These are phyloP conservation scores for Peltaster fructicola DNA, from an alignment of 2,329 filamentous ascomycete species.

Conservation along the genomic window DNA sequence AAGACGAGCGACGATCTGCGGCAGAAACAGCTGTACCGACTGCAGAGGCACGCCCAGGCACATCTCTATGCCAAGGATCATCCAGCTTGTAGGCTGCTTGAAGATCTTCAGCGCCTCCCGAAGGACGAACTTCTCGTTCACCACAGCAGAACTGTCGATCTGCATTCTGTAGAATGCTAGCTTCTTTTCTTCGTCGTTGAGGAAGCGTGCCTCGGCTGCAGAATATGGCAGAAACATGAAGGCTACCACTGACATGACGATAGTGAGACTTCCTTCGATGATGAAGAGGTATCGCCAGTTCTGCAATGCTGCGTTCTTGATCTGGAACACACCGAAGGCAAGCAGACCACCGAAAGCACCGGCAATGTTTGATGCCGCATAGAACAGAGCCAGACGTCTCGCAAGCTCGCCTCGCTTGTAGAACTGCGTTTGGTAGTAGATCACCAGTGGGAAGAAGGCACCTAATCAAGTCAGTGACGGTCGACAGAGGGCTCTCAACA, in stretches of 20 bases:
- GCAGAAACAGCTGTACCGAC: slow-evolving; percentile 39
- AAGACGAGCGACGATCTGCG: slow-evolving; percentile 37
- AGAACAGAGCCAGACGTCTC: slow-evolving; percentile 53
- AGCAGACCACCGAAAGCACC: slow-evolving; percentile 46
- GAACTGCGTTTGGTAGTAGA: slow-evolving; percentile 43
- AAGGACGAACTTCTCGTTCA: slow-evolving; percentile 38
- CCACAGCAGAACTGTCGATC: slow-evolving; percentile 51
- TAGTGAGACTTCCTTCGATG: slow-evolving; percentile 39
- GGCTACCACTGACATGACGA: slow-evolving; percentile 42
- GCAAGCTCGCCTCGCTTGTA: slow-evolving; percentile 56
- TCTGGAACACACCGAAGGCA: slow-evolving; percentile 44
- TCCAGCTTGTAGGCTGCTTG: slow-evolving; percentile 35
- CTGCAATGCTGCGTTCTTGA: slow-evolving; percentile 30
- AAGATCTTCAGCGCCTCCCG: slow-evolving; percentile 35
- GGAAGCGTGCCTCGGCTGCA: slow-evolving; percentile 46
- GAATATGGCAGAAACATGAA: slow-evolving; percentile 52
- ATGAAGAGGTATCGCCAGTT: slow-evolving; percentile 51
- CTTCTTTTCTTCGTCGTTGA: slow-evolving; percentile 46
- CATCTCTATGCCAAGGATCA: slow-evolving; percentile 38
- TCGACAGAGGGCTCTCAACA: not conserved
- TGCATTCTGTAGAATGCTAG: slow-evolving; percentile 59
- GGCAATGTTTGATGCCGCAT: slow-evolving; percentile 58
- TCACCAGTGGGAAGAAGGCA: slow-evolving; percentile 53
- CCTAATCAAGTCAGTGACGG: not conserved
- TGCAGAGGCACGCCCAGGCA: slow-evolving; percentile 43